Percentiles rank a stretch among this genome's conserved stretches.
These are phyloP conservation scores for Lycium barbarum DNA, from an alignment of 257 asterid species.

Conservation along the genomic window DNA sequence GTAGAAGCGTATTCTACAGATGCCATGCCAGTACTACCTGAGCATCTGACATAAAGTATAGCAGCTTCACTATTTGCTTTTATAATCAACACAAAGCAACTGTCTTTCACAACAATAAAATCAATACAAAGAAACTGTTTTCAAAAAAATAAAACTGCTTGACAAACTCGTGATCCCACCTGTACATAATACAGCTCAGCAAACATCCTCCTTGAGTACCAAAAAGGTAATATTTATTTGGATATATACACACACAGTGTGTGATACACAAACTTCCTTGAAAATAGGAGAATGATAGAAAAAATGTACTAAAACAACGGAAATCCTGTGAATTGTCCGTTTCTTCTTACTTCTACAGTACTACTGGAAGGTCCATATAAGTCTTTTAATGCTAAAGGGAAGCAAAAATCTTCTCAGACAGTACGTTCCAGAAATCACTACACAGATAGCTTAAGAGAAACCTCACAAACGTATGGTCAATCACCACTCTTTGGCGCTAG, in stretches of 20 bases:
- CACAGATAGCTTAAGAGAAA: conserved; percentile 8
- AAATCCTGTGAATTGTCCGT: neutral
- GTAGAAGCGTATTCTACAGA: neutral
- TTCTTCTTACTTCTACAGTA: neutral
- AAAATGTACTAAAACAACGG: neutral
- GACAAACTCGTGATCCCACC: neutral
- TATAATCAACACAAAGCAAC: conserved; percentile 1
- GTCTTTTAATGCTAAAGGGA: neutral
- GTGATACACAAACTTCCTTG: neutral
- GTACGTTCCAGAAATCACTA: neutral
- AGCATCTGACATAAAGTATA: conserved; percentile 4
- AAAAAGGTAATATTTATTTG: neutral
- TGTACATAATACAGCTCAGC: neutral
- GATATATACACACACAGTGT: neutral
- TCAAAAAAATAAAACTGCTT: neutral
- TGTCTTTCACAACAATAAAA: neutral
- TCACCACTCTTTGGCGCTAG: neutral
- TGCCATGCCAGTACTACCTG: neutral
- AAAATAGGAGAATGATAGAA: neutral
- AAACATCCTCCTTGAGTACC: neutral
- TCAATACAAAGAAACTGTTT: neutral
- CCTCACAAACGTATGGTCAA: neutral
- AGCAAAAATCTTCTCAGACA: neutral
- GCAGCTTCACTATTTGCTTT: neutral
- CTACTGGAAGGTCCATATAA: neutral